phyloP scores from a whole-genome alignment of 2,329 filamentous ascomycete species.

The Orbilia blumenaviensis region DNA sequence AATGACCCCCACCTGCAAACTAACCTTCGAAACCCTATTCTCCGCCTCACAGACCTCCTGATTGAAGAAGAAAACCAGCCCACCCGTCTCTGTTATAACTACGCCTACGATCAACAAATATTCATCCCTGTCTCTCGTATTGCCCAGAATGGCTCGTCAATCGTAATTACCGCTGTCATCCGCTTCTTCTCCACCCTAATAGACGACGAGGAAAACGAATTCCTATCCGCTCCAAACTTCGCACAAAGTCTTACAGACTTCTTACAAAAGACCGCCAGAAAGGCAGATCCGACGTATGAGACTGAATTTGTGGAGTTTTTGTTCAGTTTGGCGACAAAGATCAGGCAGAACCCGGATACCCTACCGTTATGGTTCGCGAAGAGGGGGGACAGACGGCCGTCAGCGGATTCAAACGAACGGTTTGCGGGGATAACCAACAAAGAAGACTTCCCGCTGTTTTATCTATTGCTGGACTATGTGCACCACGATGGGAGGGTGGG shows the following conservation, averaged over 20 bases:
- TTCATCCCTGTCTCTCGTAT: constrained; percentile 91
- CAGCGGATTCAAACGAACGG: constrained; percentile 63
- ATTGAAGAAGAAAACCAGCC: constrained; percentile 58
- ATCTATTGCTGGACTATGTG: constrained; percentile 94
- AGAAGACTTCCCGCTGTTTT: constrained; percentile 94
- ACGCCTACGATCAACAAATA: constrained; percentile 84
- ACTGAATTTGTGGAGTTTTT: constrained; percentile 88
- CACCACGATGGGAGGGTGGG: constrained; percentile 94
- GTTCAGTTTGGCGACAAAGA: constrained; percentile 97
- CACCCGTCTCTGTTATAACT: constrained; percentile 79
- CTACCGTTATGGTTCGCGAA: constrained; percentile 90
- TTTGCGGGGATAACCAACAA: constrained; percentile 85
- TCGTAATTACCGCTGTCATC: constrained; percentile 84
- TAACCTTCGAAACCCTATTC: constrained; percentile 56
- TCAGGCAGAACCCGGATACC: constrained; percentile 85
- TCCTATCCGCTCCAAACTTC: constrained; percentile 86
- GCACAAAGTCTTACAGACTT: constrained; percentile 87
- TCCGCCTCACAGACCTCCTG: constrained; percentile 57
- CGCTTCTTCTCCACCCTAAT: constrained; percentile 89
- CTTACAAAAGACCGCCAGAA: constrained; percentile 78
- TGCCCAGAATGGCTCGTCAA: constrained; percentile 83
- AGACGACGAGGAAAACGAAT: constrained; percentile 95
- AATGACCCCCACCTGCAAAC: constrained; percentile 57
- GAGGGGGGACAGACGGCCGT: constrained; percentile 62
- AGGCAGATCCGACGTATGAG: constrained; percentile 82